Evolutionary conservation across 306 rosid genomes (phyloP).

Genomic region (Rosa multiflora): DNA sequence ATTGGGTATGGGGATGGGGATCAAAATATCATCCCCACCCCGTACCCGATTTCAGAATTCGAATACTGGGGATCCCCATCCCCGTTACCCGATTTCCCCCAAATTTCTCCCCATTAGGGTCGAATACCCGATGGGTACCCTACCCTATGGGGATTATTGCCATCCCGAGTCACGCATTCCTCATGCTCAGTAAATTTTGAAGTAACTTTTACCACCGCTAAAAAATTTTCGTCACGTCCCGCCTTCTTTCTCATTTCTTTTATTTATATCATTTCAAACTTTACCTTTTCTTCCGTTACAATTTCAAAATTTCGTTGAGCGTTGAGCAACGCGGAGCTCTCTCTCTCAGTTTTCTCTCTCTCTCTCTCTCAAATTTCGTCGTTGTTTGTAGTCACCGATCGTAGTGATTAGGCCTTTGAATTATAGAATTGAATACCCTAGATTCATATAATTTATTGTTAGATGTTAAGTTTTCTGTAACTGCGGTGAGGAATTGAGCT

Average conservation of each 20-base stretch:
- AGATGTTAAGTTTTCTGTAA: slow-evolving; percentile 3
- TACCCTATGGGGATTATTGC: too few relatives aligned
- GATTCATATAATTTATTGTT: neutral
- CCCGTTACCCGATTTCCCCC: too few relatives aligned
- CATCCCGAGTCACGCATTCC: slow-evolving; percentile 8
- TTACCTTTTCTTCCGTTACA: neutral
- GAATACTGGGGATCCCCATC: too few relatives aligned
- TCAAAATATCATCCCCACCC: too few relatives aligned
- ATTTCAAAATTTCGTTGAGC: slow-evolving; percentile 31
- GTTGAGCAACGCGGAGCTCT: slow-evolving; percentile 4
- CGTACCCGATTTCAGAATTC: too few relatives aligned
- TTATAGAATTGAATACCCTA: neutral
- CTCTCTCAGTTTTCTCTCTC: slow-evolving; percentile 18
- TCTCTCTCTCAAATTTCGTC: slow-evolving; percentile 11
- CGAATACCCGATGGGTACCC: too few relatives aligned
- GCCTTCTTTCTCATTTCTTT: slow-evolving; percentile 27
- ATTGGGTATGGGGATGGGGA: too few relatives aligned
- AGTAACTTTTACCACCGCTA: neutral
- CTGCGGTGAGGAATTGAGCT: neutral
- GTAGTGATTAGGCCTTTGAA: neutral
- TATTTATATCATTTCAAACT: slow-evolving; percentile 4
- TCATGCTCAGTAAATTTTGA: neutral
- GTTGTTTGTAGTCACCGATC: neutral
- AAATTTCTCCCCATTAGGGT: too few relatives aligned
- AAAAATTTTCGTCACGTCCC: slow-evolving; percentile 29